Base-by-base conservation (phyloP, 805 yeast genomes). In the Danielia oregonensis region DNA sequence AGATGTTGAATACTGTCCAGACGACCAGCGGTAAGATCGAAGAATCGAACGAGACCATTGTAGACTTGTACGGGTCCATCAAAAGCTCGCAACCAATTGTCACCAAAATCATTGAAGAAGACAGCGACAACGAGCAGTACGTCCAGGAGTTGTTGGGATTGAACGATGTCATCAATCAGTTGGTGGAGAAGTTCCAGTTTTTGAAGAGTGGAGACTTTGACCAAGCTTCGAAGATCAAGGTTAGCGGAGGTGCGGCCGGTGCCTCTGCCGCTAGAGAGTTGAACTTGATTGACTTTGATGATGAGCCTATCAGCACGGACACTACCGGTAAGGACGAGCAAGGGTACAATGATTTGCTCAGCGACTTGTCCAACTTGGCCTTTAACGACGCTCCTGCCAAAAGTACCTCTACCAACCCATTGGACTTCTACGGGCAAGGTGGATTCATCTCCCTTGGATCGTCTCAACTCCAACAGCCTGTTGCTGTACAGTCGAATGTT, bases 71-170 rank as follows among this genome's bases (percentile, higher is more conserved):
- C 50, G 71, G 79, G 29, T 71, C 95, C 2, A 68, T 93, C 48
- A 89, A 85, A 57, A 79, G 79, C 30, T 79, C 96, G 19, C 88
- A 82, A 53, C 96, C 97, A 26, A 87, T 84, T 49, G 76, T 93
- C 46, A 84, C 84, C 55, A 82, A 81, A 48, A 83, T 93, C 48
- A 78, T 86, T 41, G 82, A 78, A 50, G 95, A 87, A 51, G 95
- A 86, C 51, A 85, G 80, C 51, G 78, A 67, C 12, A 40, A 46
- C 30, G 49, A 41, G 28, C 74, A 67, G 21, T 74, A 83, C 7
- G 84, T 86, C 23, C 70, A 68, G 32, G 79, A 77, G 39, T 63
- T 93, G 35, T 66, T 86, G 33, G 68, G 67, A 23, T 68, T 93
- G 37, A 86, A 86, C 57, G 96, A 86, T 55, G 74, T 74, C 35